Evolutionary conservation across 2,329 filamentous ascomycete genomes (phyloP), one percentile per base, ranked within the genome.

Genomic region (Fusarium foetens): DNA sequence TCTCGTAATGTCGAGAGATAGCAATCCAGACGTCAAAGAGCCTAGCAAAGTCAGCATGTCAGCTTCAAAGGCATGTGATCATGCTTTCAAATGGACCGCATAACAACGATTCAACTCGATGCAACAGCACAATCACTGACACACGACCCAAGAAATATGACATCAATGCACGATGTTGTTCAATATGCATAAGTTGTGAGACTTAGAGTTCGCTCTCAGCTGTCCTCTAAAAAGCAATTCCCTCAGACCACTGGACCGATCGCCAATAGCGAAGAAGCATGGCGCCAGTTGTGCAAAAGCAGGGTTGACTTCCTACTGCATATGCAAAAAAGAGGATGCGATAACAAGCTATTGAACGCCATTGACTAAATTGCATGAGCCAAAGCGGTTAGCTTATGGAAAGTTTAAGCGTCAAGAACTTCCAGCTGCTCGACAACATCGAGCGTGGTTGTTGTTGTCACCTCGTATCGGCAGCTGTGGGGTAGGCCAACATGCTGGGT

Each of bases 401-500:
- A 68, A 66, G 42, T 46, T 51, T 58, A 43, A 59, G 51, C 36
- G 45, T 52, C 54, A 70, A 51, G 35, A 39, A 29, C 49, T 71
- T 63, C 53, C 67, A 59, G 58, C 53, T 52, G 58, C 53, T 55
- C 48, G 31, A 45, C 52, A 41, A 43, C 23, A 57, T 68, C 43
- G 36, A 43, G 39, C 33, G 62, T 33, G 43, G 39, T 65, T 52
- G 58, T 55, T 63, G 27, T 57, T 60, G 25, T 71, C 53, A 71
- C 55, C 71, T 73, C 71, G 70, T 73, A 73, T 73, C 48, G 55
- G 53, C 45, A 65, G 36, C 51, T 66, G 58, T 67, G 58, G 51
- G 70, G 62, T 57, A 58, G 39, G 54, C 49, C 70, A 57, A 51
- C 57, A 73, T 71, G 51, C 53, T 58, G 54, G 54, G 66, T 73